These are phyloP conservation scores for Exserohilum rostratum DNA, from an alignment of 2,329 filamentous ascomycete species.

Conservation along the genomic window DNA sequence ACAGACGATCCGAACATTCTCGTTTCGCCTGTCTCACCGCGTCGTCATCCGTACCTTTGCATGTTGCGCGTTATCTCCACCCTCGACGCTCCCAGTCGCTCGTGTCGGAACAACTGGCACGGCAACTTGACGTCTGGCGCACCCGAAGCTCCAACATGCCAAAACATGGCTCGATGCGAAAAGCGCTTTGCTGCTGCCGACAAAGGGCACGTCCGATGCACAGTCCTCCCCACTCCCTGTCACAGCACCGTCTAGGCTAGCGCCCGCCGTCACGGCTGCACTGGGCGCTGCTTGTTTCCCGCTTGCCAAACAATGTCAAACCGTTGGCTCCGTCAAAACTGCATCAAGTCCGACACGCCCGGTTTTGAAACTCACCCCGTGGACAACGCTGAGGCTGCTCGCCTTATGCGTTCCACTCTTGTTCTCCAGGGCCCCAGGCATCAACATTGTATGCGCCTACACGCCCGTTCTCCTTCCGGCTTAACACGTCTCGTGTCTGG, in stretches of 20 bases:
- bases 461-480: slow-evolving; percentile 40
- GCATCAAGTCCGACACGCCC: slow-evolving; percentile 46
- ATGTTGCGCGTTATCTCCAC: slow-evolving; percentile 26
- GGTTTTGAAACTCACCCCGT: slow-evolving; percentile 50
- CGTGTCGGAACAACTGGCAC: neutral
- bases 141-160: neutral
- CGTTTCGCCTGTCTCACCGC: slow-evolving; percentile 47
- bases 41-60: slow-evolving; percentile 27
- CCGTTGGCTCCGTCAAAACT: slow-evolving; percentile 45
- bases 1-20: slow-evolving; percentile 35
- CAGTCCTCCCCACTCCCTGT: slow-evolving; percentile 38
- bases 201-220: slow-evolving; percentile 26
- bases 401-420: slow-evolving; percentile 39
- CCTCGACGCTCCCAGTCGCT: neutral
- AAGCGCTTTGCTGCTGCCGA: neutral
- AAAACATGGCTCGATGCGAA: neutral
- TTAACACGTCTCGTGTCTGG: slow-evolving; percentile 47
- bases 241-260: slow-evolving; percentile 40
- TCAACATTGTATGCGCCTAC: slow-evolving; percentile 37
- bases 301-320: slow-evolving; percentile 47
- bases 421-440: slow-evolving; percentile 28
- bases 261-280: slow-evolving; percentile 42
- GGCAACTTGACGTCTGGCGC: neutral
- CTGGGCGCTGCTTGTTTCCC: slow-evolving; percentile 46
- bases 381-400: slow-evolving; percentile 33